Percentiles rank a stretch among this genome's conserved stretches.
These are phyloP conservation scores for Chloranthus sessilifolius DNA, from an alignment of 164 flowering plant genomes.

Conservation along the genomic window DNA sequence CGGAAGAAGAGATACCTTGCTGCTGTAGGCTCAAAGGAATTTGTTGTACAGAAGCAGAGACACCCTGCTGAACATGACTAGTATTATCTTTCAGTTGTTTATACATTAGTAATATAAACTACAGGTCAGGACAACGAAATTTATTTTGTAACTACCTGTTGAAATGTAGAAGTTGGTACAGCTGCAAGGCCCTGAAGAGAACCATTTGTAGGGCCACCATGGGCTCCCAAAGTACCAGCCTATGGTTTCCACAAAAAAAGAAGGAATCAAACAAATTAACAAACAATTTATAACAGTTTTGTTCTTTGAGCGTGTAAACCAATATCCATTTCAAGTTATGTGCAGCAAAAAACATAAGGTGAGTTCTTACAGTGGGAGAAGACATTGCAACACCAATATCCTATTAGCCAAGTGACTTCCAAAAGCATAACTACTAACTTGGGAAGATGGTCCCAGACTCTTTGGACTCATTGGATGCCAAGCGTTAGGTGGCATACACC, in stretches of 20 bases:
- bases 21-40: constrained; percentile 31
- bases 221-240: constrained; percentile 39
- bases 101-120: too few species aligned
- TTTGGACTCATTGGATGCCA: constrained; percentile 73
- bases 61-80: constrained; percentile 39
- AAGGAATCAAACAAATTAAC: not conserved
- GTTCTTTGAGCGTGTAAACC: not conserved
- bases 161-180: constrained; percentile 36
- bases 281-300: not conserved
- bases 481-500: constrained; percentile 40
- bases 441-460: constrained; percentile 38
- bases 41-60: constrained; percentile 36
- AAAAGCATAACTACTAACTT: constrained; percentile 37
- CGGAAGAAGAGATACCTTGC: constrained; percentile 21
- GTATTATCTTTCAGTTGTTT: too few species aligned
- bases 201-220: constrained; percentile 40
- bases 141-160: too few species aligned
- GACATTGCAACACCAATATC: constrained; percentile 31
- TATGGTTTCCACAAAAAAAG: constrained; percentile 6
- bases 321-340: too few species aligned
- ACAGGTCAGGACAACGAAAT: too few species aligned
- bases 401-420: constrained; percentile 46
- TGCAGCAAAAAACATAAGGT: not conserved
- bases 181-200: constrained; percentile 27
- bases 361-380: constrained; percentile 32